These are phyloP conservation scores for Bromus sterilis DNA, from an alignment of 176 grass and related monocot genomes.

Conservation along the genomic window DNA sequence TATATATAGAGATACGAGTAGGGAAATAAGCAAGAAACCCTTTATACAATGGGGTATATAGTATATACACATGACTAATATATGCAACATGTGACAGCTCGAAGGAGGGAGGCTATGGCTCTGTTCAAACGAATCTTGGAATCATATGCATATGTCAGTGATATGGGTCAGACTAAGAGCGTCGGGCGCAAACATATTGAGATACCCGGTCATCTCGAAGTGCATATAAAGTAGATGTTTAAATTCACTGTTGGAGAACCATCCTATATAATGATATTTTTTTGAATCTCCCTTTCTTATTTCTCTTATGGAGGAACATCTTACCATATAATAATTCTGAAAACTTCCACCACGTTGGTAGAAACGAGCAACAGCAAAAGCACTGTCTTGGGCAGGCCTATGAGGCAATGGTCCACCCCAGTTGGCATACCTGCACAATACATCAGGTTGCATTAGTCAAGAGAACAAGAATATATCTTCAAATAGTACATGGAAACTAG, in stretches of 20 bases:
- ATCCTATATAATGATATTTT: not conserved
- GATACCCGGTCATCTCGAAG: not conserved
- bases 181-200: not conserved
- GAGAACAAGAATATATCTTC: not conserved
- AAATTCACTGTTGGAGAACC: not conserved
- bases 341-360: conserved; percentile 92
- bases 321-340: conserved; percentile 99
- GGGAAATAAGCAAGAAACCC: not conserved
- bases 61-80: not conserved
- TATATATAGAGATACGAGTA: not conserved
- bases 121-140: not conserved
- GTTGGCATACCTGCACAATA: conserved; percentile 55
- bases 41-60: not conserved
- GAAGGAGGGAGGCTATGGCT: not conserved
- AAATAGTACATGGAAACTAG: not conserved
- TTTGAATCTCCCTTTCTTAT: not conserved
- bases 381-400: conserved; percentile 78
- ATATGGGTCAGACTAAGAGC: not conserved
- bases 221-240: not conserved
- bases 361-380: conserved; percentile 96
- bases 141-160: not conserved
- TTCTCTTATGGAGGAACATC: conserved; percentile 5
- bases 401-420: conserved; percentile 80
- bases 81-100: not conserved
- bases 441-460: not conserved